A percentile compares a stretch with the other conserved stretches of the same genome.
Evolutionary conservation across 371 early-diverging fungal genomes (phyloP).

Genomic region (Zopfochytrium polystomum): DNA sequence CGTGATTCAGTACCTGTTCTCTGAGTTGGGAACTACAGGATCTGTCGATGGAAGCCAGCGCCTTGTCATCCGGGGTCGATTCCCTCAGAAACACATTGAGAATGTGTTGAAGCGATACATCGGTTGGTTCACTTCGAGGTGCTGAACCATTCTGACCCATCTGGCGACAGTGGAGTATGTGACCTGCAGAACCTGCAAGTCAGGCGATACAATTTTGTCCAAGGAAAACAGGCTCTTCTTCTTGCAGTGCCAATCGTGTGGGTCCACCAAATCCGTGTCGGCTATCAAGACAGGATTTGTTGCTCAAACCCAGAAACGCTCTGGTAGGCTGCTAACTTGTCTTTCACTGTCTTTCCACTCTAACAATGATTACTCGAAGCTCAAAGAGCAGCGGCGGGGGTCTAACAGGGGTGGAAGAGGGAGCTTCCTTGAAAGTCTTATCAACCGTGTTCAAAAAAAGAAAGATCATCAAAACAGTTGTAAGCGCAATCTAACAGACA

Average conservation of each 20-base stretch:
- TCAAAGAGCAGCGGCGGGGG: no score
- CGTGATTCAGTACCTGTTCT: conserved; percentile 95
- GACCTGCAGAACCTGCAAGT: conserved; percentile 98
- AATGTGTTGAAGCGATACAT: conserved; percentile 97
- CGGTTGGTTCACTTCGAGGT: no score
- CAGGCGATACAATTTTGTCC: conserved; percentile 90
- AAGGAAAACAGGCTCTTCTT: conserved; percentile 98
- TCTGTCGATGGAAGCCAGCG: conserved; percentile 94
- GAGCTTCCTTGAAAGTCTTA: no score
- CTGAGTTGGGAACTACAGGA: conserved; percentile 98
- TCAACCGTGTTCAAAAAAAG: no score
- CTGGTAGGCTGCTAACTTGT: conserved; percentile 22
- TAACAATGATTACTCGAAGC: no score
- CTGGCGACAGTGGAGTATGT: conserved; percentile 99
- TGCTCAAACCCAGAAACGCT: conserved; percentile 61
- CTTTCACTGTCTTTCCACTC: no score
- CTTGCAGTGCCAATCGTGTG: conserved; percentile 97
- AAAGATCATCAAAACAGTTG: no score
- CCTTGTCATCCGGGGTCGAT: conserved; percentile 96
- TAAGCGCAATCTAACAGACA: no score
- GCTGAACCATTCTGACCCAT: no score
- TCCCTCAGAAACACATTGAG: conserved; percentile 99
- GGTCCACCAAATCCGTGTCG: conserved; percentile 93
- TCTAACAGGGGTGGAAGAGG: no score
- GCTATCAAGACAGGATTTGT: conserved; percentile 98